Base-by-base conservation (phyloP, 2,329 filamentous ascomycete species). In the Arthrobotrys conoides region DNA sequence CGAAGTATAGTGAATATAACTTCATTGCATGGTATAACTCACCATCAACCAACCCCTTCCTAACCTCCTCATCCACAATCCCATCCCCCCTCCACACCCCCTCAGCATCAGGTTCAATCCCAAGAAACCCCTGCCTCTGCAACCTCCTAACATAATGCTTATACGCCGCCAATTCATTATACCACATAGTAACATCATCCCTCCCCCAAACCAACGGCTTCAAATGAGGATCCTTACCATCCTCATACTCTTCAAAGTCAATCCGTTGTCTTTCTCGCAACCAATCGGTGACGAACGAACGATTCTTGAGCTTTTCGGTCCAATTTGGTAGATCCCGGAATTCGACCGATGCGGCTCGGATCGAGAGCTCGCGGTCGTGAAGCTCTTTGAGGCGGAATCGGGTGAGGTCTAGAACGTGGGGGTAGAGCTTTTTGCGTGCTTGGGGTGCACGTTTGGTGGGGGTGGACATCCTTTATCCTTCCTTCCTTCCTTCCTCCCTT, bases 81-180 rank as follows among this genome's bases (percentile, higher is more conserved):
- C 14, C 24, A 63, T 76, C 57, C 3, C 18, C 22, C 33, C 53
- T 72, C 67, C 72, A 72, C 18, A 67, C 68, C 1, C 33, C 36
- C 33, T 72, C 68, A 20, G 55, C 55, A 41, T 61, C 44, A 22
- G 67, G 66, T 18, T 71, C 57, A 41, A 76, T 66, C 27, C n/a
- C n/a, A 1, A n/a, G n/a, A n/a, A 48, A 5, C 22, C 55, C 53
- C 27, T 65, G 18, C 57, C 66, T 51, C 46, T 53, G 41, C 27
- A 49, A 67, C 9, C 9, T 24, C 24, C 12, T 38, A 22, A 49
- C 57, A 59, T 55, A 65, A 9, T 10, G 55, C 20, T 41, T 27
- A 48, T 67, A 77, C 33, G 12, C 61, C 53, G 68, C 36, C 57
- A 76, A 46, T 33, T 64, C 59, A 27, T 64, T 48, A 27, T 27